Conservation (phyloP, 306 rosid genomes). For the Prunus mume region DNA sequence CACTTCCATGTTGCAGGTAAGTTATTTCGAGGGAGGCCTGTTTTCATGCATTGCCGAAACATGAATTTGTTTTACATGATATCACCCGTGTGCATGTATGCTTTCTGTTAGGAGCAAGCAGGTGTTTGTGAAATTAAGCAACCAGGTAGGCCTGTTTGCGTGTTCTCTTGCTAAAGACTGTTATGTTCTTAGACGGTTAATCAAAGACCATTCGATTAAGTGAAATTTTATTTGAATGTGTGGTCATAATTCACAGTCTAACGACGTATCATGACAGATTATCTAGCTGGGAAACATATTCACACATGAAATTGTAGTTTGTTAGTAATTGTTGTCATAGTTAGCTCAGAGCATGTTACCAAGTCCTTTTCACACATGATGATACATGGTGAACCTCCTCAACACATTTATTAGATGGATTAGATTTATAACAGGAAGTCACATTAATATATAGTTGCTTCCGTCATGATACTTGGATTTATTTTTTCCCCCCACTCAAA, state of each 20-base stretch:
- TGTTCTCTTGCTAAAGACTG: no score
- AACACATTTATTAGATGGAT: neutral
- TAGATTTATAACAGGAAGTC: neutral
- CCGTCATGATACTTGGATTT: neutral
- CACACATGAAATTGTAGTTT: neutral
- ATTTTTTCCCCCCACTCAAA: neutral
- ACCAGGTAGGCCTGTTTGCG: no score
- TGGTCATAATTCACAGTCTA: no score
- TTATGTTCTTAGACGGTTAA: no score
- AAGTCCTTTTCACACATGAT: neutral
- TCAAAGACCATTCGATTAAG: neutral
- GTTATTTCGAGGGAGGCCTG: neutral
- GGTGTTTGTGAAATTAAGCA: no score
- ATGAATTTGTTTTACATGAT: neutral
- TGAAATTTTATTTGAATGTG: neutral
- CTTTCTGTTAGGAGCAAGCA: neutral
- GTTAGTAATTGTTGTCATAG: neutral
- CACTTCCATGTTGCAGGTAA: no score
- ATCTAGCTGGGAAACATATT: neutral
- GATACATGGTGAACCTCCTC: neutral
- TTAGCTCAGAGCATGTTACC: neutral
- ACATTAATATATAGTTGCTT: neutral
- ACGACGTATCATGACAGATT: neutral
- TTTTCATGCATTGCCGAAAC: neutral
- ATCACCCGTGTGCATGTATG: neutral